Conservation (phyloP, 2,329 filamentous ascomycete species). For the Colletotrichum sp. region DNA sequence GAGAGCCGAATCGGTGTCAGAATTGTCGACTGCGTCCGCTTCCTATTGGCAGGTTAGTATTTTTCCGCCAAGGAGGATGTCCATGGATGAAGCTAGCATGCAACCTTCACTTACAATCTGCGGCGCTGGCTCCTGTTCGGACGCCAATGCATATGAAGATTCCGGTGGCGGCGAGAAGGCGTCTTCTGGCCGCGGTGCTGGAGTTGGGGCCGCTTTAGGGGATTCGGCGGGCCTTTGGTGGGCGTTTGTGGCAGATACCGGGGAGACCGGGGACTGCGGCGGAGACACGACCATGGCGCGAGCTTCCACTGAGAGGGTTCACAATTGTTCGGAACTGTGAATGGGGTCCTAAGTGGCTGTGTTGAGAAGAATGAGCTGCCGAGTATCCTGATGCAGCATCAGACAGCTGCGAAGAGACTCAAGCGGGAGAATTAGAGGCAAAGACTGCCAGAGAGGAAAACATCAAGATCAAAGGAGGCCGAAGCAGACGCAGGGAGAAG, state of each 20-base stretch:
- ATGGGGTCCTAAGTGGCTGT: not conserved
- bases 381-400: not conserved
- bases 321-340: not conserved
- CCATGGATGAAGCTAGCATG: not conserved
- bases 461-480: not conserved
- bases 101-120: not conserved
- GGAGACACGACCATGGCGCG: not conserved
- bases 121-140: not conserved
- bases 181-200: not conserved
- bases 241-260: not conserved
- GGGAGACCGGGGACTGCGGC: not conserved
- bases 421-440: not conserved
- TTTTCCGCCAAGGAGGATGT: not conserved
- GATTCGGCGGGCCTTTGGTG: not conserved
- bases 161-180: not conserved
- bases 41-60: not conserved
- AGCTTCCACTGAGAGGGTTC: not conserved
- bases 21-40: not conserved
- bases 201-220: not conserved
- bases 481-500: not conserved
- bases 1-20: conserved; percentile 6
- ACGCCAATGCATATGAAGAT: not conserved
- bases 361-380: not conserved
- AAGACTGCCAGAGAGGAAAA: not conserved
- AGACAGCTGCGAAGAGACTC: not conserved